Percentiles rank a stretch among this genome's conserved stretches.
Evolutionary conservation across 2,329 filamentous ascomycete genomes (phyloP).

Genomic region (Penicillium sp.): DNA sequence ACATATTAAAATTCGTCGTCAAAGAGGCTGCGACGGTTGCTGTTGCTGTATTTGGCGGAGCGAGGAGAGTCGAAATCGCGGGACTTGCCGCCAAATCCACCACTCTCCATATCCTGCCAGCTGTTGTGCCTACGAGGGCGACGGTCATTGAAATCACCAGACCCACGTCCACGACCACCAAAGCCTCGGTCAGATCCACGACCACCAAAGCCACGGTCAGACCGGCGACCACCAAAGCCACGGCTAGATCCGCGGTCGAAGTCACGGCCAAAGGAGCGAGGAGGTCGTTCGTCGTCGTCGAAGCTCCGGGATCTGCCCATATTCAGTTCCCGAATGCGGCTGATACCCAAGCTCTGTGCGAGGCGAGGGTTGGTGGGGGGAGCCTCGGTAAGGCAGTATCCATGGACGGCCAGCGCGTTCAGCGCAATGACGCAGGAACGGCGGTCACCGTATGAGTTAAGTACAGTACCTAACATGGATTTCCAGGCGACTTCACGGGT

Average conservation of each 20-base stretch:
- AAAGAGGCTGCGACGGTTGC: neutral
- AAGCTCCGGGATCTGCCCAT: slow-evolving; percentile 6
- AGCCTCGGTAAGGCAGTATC: slow-evolving; percentile 51
- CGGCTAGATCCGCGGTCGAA: slow-evolving; percentile 2
- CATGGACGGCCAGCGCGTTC: slow-evolving; percentile 50
- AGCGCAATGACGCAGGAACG: slow-evolving; percentile 47
- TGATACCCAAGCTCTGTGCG: slow-evolving; percentile 36
- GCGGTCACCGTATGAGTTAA: slow-evolving; percentile 38
- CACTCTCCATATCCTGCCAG: neutral
- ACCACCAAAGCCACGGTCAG: neutral
- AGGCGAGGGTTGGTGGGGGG: slow-evolving; percentile 35
- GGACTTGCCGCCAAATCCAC: neutral
- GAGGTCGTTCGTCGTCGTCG: neutral
- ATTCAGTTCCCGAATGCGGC: slow-evolving; percentile 30
- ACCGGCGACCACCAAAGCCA: too few species aligned
- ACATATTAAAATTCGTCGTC: neutral
- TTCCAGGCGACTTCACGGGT: slow-evolving; percentile 37
- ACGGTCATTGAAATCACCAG: neutral
- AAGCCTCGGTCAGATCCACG: neutral
- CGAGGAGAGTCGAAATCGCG: neutral
- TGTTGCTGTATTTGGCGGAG: neutral
- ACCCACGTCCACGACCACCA: neutral
- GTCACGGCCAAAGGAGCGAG: slow-evolving; percentile 4
- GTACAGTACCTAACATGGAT: slow-evolving; percentile 27
- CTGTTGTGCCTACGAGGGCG: neutral